Evolutionary conservation across 2,329 filamentous ascomycete species (phyloP).

Genomic region (Cytospora paraplurivora): DNA sequence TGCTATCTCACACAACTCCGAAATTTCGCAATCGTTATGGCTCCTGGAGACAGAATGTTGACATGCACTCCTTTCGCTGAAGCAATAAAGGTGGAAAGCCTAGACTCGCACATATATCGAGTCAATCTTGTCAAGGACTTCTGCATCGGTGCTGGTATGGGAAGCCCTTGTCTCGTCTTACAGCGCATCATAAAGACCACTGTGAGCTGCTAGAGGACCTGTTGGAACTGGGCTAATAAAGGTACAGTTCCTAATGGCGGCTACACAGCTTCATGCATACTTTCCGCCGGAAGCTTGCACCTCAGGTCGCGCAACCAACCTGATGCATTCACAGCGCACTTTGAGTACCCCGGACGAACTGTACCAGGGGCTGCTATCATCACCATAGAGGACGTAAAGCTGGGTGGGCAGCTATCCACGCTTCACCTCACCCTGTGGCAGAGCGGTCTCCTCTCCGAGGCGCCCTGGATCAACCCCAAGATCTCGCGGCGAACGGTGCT

Average conservation of each 20-base stretch:
- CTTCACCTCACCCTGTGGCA: conserved; percentile 48
- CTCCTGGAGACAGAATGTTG: conserved; percentile 4
- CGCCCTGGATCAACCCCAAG: conserved; percentile 40
- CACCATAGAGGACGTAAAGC: conserved; percentile 45
- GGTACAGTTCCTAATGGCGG: conserved; percentile 48
- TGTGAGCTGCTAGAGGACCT: not conserved
- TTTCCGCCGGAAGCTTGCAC: conserved; percentile 41
- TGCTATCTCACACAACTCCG: not conserved
- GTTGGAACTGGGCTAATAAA: not conserved
- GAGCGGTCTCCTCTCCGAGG: conserved; percentile 36
- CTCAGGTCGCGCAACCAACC: conserved; percentile 39
- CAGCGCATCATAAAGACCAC: not conserved
- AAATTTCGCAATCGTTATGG: not conserved
- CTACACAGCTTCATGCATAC: conserved; percentile 46
- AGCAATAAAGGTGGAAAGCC: conserved; percentile 31
- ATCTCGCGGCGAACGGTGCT: conserved; percentile 38
- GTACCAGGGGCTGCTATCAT: conserved; percentile 42
- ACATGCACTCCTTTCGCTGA: conserved; percentile 25
- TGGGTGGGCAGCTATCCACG: conserved; percentile 45
- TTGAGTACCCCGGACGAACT: conserved; percentile 46
- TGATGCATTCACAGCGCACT: conserved; percentile 44
- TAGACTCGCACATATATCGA: conserved; percentile 33
- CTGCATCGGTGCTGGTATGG: conserved; percentile 34
- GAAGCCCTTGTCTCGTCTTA: not conserved
- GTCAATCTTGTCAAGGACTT: conserved; percentile 32